Base-by-base conservation (phyloP, 2,329 filamentous ascomycete genomes). In the Tetracladium maxilliforme region DNA sequence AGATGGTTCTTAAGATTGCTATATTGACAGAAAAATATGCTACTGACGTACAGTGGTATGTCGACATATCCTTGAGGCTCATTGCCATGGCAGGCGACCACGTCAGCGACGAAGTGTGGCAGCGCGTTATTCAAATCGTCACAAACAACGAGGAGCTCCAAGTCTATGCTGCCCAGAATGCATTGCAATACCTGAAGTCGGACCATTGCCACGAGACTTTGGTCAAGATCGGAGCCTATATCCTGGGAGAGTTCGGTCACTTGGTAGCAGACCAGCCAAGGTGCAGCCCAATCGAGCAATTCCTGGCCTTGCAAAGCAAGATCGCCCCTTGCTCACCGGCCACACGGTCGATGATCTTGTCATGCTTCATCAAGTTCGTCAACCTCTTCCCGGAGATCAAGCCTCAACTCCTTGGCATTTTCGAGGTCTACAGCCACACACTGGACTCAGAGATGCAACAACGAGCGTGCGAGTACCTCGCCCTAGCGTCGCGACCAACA, bases 361-460 rank as follows among this genome's bases (percentile, higher is more conserved):
- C 87, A 1, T 92, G 78, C 26, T 98, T 94, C 46, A 64, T 95
- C 63, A 98, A 98, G 54, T 98, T 86, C 41, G 82, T 98, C 53
- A 98, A 98, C 50, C 56, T 98, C 25, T 98, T 98, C 49, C 90
- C 90, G 2, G 92, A 98, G 48, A 95, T 98, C 55, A 95, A 94
- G 52, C 82, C 86, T 7, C 87, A 94, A 48, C 69, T 98, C 4
- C 56, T 95, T 22, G 78, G 83, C 38, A 78, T 92, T 6, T 98
- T 98, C 56, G 70, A 79, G 33, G 64, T 84, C 16, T 95, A 94
- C 53, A 93, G 83, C 46, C 84, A 95, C 48, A 92, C 86, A 0
- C 62, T 95, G 15, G 90, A 98, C 48, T 82, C 90, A 0, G 90
- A 98, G 48, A 61, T 98, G 36, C 90, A 98, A 49, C 90, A 98